These are phyloP conservation scores for Phytophthora syringae DNA, from an alignment of 352 stramenopile species.

Conservation along the genomic window DNA sequence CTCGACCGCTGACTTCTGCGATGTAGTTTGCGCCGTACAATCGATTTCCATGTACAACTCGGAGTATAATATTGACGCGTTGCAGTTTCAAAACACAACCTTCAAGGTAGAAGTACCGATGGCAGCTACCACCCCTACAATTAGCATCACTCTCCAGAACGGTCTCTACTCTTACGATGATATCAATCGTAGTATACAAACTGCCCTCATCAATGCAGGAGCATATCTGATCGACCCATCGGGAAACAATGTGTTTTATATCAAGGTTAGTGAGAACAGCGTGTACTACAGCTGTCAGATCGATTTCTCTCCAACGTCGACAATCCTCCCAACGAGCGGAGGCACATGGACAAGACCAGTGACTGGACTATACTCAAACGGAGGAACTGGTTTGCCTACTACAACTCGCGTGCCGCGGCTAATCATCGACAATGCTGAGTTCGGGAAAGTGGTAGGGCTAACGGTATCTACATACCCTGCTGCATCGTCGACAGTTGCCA, in stretches of 20 bases:
- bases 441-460: slow-evolving; percentile 10
- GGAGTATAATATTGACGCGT: no score
- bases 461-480: slow-evolving; percentile 5
- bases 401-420: slow-evolving; percentile 11
- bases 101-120: slow-evolving; percentile 17
- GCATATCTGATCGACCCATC: no score
- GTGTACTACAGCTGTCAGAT: slow-evolving; percentile 2
- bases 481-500: not conserved
- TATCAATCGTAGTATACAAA: no score
- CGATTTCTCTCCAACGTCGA: slow-evolving; percentile 2
- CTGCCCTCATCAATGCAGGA: no score
- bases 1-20: no score
- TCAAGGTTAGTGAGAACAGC: slow-evolving; percentile 2
- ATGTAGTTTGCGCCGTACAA: no score
- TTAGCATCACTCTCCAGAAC: not conserved
- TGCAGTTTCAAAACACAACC: no score
- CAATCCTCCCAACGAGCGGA: not conserved
- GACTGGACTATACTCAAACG: slow-evolving; percentile 4
- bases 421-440: no score
- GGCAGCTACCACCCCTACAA: slow-evolving; percentile 6
- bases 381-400: slow-evolving; percentile 9
- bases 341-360: not conserved
- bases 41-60: no score
- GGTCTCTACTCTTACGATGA: slow-evolving; percentile 8
- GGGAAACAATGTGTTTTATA: no score